Evolutionary conservation across 371 early-diverging fungal genomes (phyloP).

Genomic region (Rhizomucor miehei): DNA sequence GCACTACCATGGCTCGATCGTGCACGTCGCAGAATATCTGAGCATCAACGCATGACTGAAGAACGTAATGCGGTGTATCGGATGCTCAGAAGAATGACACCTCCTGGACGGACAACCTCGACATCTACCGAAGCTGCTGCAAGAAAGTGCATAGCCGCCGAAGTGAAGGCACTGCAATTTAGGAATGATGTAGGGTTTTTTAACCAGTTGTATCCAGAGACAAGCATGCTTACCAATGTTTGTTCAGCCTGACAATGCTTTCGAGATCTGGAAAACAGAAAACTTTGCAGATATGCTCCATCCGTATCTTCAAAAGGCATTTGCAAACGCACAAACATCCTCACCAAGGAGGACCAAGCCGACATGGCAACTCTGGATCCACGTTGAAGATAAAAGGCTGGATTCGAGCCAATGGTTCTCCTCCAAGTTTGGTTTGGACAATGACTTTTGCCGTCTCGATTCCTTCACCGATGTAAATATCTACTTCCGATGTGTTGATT

Average conservation of each 20-base stretch:
- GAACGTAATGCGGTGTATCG: conserved; percentile 8
- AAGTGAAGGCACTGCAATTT: background rate
- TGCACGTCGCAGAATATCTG: conserved; percentile 15
- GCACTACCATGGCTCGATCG: conserved; percentile 6
- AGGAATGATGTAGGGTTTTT: background rate
- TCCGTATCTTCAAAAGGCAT: conserved; percentile 7
- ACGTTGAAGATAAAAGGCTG: conserved; percentile 3
- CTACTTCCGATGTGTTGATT: conserved; percentile 15
- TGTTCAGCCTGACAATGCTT: background rate
- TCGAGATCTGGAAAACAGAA: conserved; percentile 22
- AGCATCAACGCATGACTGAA: conserved; percentile 4
- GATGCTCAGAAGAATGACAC: background rate
- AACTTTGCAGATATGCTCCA: conserved; percentile 21
- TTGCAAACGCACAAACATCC: background rate
- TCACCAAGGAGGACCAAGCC: background rate
- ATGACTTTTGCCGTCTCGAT: conserved; percentile 6
- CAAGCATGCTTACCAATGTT: background rate
- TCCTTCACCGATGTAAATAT: conserved; percentile 16
- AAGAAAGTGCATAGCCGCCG: background rate
- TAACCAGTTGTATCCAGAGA: background rate
- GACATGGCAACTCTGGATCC: conserved; percentile 28
- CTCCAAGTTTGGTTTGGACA: conserved; percentile 30
- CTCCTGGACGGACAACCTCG: background rate
- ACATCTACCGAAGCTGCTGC: no score
- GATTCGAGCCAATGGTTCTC: conserved; percentile 29